Percentiles rank a stretch among this genome's conserved stretches.
Evolutionary conservation across 345 rosid species (phyloP).

Genomic region (Arabidopsis arenosa): DNA sequence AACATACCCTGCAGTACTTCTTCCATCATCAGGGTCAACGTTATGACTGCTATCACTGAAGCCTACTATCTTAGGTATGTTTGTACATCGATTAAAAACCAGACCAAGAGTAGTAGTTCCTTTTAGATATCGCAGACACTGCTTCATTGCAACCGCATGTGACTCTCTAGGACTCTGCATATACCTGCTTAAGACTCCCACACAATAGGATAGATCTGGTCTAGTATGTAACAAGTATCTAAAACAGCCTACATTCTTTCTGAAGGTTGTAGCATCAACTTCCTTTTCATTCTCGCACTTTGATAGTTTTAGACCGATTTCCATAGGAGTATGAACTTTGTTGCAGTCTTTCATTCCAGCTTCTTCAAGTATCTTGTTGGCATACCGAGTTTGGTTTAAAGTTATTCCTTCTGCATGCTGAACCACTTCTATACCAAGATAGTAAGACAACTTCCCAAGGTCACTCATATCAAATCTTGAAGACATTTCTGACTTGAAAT

Average conservation of each 20-base stretch:
- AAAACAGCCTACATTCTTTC: neutral
- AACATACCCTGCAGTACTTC: neutral
- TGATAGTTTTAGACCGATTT: neutral
- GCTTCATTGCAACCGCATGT: neutral
- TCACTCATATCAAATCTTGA: neutral
- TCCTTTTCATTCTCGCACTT: neutral
- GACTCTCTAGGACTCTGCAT: neutral
- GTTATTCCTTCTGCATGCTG: neutral
- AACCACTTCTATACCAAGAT: neutral
- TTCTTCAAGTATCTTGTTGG: neutral
- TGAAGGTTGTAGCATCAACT: neutral
- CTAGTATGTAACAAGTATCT: neutral
- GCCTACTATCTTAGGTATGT: neutral
- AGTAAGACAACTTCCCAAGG: neutral
- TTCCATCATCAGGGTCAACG: neutral
- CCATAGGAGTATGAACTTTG: neutral
- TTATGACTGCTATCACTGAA: neutral
- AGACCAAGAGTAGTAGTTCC: neutral
- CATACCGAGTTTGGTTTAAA: neutral
- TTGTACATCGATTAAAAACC: neutral
- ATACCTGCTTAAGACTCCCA: neutral
- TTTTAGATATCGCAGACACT: neutral
- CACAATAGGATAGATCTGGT: neutral
- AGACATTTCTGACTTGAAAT: no score
- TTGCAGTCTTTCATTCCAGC: neutral